Evolutionary conservation across 1,284 basidiomycete species (phyloP), one percentile per base, ranked within the genome.

Genomic region (Termitomyces sp.): DNA sequence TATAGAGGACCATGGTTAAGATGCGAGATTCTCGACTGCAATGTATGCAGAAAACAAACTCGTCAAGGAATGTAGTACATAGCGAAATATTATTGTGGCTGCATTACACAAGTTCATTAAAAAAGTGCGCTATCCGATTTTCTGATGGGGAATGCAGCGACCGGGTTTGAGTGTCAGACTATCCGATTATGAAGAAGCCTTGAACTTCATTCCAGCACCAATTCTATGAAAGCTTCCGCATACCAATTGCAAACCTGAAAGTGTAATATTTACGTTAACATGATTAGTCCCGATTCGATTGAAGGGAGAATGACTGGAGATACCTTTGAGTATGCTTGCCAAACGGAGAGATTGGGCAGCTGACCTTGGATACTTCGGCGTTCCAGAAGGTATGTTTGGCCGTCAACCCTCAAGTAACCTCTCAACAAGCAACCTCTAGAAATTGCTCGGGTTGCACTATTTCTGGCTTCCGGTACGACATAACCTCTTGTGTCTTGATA

Each of bases 221-320:
- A 93, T 68, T 92, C 85, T 43, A 82, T 97, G 3, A 82, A 92
- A 64, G 92, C 88, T 1, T 77, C 84, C 6, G 81, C 86, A 1
- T 92, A 88, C 69, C 90, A 94, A 68, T 78, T 96, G n/a, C 79
- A 84, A 57, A 2, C 2, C 5, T 24, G 24, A 24, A 86, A 81
- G 60, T 86, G 84, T 1, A 90, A 92, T 68, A 79, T 98, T 58
- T 86, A 95, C 38, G 88, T 96, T 60, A 97, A 97, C 69, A 82
- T 89, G 15, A 84, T 97, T 59, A 95, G 92, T 65, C 94, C 94
- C 1, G 94, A 94, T 17, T 71, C 96, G 48, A 94, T 97, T 63
- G 90, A 95, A 72, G 95, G 92, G 1, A 88, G 86, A 36, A 94
- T 95, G 91, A 94, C 94, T 0, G 71, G 71, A 52, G 65, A 65